A percentile compares a stretch with the other conserved stretches of the same genome.
Evolutionary conservation across 352 stramenopile genomes (phyloP).

Genomic region (Phytophthora nicotianae): DNA sequence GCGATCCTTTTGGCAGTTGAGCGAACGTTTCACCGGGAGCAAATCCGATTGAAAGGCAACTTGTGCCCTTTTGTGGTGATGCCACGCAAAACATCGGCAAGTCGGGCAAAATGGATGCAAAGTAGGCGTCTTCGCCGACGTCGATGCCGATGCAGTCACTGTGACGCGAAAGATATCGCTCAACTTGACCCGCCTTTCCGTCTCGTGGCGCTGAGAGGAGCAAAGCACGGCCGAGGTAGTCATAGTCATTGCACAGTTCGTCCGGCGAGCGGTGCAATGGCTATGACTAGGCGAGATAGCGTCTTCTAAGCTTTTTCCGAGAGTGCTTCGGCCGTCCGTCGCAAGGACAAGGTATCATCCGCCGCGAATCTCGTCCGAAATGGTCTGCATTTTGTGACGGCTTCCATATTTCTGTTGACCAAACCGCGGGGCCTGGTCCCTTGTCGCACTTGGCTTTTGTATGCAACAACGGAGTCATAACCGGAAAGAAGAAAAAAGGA

Average conservation of each 20-base stretch:
- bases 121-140: background rate
- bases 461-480: conserved; percentile 23
- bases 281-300: too few species aligned
- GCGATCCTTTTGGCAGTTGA: conserved; percentile 13
- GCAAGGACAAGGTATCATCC: background rate
- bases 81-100: conserved; percentile 4
- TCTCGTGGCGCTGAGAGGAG: background rate
- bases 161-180: conserved; percentile 1
- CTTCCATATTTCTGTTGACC: conserved; percentile 28
- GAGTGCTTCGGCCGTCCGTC: background rate
- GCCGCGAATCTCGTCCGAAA: conserved; percentile 14
- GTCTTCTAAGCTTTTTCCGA: conserved; percentile 20
- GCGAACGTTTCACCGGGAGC: conserved; percentile 15
- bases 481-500: conserved; percentile 24
- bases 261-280: too few species aligned
- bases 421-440: conserved; percentile 8
- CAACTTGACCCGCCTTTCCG: background rate
- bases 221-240: background rate
- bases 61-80: conserved; percentile 10
- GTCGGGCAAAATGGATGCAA: background rate
- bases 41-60: conserved; percentile 19
- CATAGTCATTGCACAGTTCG: background rate
- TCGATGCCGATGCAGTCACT: background rate
- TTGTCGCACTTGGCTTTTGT: conserved; percentile 25
- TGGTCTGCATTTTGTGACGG: conserved; percentile 13